These are phyloP conservation scores for Penicillium longicatenatum DNA, from an alignment of 495 filamentous ascomycete species.

Conservation along the genomic window DNA sequence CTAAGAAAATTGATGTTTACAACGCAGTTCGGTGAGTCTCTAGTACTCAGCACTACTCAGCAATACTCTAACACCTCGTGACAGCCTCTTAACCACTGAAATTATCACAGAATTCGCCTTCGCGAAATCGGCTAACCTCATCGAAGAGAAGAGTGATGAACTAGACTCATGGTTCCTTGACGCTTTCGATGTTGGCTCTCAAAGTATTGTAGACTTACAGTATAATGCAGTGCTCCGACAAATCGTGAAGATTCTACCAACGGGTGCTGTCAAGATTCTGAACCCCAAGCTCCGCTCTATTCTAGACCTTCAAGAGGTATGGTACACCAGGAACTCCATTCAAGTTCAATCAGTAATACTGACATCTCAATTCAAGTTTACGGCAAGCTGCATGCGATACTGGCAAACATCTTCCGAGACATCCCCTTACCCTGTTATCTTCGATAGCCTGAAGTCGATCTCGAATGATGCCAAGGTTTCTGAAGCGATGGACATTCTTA, in stretches of 20 bases:
- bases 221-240: background rate
- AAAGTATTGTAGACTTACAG: background rate
- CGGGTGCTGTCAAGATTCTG: background rate
- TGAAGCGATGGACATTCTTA: conserved; percentile 12
- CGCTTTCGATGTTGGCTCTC: background rate
- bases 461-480: conserved; percentile 1
- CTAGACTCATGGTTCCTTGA: background rate
- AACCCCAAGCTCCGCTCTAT: background rate
- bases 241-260: background rate
- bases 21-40: background rate
- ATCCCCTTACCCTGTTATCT: conserved; percentile 11
- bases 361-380: background rate
- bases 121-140: background rate
- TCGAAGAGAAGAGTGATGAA: background rate
- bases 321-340: background rate
- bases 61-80: background rate
- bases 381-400: background rate
- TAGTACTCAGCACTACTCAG: background rate
- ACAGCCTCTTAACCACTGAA: background rate
- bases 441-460: conserved; percentile 11
- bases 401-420: background rate
- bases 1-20: background rate
- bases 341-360: background rate
- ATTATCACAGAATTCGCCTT: background rate
- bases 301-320: background rate